Conservation (phyloP, 768 basidiomycete species). For the Leccinum aurantiacum region DNA sequence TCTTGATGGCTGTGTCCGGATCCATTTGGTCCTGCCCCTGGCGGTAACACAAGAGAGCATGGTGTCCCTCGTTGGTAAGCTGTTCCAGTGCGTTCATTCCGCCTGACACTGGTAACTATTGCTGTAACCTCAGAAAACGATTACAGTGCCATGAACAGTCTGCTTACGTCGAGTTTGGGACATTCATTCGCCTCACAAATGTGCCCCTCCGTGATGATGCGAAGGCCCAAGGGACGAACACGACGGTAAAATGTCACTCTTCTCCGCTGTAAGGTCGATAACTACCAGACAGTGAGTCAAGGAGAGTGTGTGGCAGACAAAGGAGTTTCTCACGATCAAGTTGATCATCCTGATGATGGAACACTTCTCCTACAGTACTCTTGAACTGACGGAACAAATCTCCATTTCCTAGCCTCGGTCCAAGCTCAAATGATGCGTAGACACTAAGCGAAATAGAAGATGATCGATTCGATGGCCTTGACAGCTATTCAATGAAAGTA, state of each 20-base stretch:
- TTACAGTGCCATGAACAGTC: background rate
- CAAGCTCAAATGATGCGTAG: background rate
- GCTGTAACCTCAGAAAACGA: background rate
- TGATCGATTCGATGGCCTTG: background rate
- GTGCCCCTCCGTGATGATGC: background rate
- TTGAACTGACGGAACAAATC: no score
- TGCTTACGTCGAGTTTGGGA: background rate
- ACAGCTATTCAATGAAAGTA: background rate
- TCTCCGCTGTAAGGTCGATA: background rate
- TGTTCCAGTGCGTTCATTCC: no score
- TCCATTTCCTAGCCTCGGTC: background rate
- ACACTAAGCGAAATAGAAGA: background rate
- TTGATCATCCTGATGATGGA: background rate
- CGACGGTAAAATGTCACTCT: background rate
- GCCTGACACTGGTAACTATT: background rate
- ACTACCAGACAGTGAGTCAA: background rate
- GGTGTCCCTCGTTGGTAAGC: no score
- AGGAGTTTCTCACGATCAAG: background rate
- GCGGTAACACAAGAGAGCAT: no score
- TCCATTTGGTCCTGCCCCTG: no score
- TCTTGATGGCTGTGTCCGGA: no score
- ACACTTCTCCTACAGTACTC: background rate
- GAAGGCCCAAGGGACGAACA: background rate
- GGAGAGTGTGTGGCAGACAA: background rate
- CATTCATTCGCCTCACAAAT: background rate